Conservation (phyloP, 495 filamentous ascomycete species). For the Penicillium odoratum region DNA sequence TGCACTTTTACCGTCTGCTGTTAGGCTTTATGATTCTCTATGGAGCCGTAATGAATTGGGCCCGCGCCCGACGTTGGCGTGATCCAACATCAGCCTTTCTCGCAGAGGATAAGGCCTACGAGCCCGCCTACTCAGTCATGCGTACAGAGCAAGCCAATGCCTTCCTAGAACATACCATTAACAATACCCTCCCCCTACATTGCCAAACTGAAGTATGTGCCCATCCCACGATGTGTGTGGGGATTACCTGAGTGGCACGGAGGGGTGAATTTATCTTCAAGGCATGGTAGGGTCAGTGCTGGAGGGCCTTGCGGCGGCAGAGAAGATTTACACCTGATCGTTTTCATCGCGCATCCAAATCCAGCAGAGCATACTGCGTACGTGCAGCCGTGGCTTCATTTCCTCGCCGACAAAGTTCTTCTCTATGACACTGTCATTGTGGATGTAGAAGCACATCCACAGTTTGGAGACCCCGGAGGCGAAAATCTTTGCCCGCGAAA, state of each 20-base stretch:
- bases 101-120: too few species aligned
- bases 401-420: constrained; percentile 44
- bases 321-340: constrained; percentile 45
- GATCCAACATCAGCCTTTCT: too few species aligned
- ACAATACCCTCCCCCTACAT: too few species aligned
- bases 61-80: too few species aligned
- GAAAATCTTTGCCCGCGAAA: not conserved
- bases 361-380: constrained; percentile 45
- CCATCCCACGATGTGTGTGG: too few species aligned
- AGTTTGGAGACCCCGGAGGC: not conserved
- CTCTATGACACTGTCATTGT: constrained; percentile 34
- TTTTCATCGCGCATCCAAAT: constrained; percentile 51
- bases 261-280: constrained; percentile 38
- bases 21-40: too few species aligned
- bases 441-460: constrained; percentile 5
- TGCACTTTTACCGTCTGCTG: too few species aligned
- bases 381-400: constrained; percentile 43
- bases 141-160: too few species aligned
- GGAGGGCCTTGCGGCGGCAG: constrained; percentile 41
- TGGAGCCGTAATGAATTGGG: too few species aligned
- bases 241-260: constrained; percentile 21
- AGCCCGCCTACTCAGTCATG: too few species aligned
- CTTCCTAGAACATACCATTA: too few species aligned
- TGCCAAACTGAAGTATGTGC: too few species aligned
- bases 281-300: constrained; percentile 48